Conservation (phyloP, 805 yeast genomes). For the Starmera pachycereana region DNA sequence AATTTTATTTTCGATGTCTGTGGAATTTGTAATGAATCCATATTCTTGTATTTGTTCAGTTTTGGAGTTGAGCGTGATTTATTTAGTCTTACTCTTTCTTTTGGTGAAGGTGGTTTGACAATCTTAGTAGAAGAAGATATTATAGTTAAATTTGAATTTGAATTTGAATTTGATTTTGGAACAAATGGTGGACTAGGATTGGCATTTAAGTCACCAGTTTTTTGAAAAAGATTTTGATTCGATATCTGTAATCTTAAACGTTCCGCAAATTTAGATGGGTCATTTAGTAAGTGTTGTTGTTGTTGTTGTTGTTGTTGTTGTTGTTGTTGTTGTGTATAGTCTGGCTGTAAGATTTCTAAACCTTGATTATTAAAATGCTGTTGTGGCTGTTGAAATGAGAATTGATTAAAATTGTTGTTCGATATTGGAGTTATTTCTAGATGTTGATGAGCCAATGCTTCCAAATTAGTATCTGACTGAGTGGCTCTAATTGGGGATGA, state of each 20-base stretch:
- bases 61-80: slow-evolving; percentile 15
- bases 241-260: slow-evolving; percentile 12
- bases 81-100: background rate
- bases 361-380: background rate
- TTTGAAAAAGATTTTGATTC: slow-evolving; percentile 10
- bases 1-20: slow-evolving; percentile 3
- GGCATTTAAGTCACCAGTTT: slow-evolving; percentile 1
- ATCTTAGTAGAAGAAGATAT: too few relatives aligned
- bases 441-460: background rate
- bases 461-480: background rate
- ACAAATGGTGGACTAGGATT: slow-evolving; percentile 5
- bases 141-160: too few relatives aligned
- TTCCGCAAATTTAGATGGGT: background rate
- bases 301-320: background rate
- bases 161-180: too few relatives aligned
- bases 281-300: background rate
- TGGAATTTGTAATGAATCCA: background rate
- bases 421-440: background rate
- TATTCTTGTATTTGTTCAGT: slow-evolving; percentile 11
- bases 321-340: background rate
- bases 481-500: slow-evolving; percentile 11
- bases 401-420: background rate
- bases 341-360: background rate
- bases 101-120: slow-evolving; percentile 2
- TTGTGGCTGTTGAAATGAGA: background rate